Percentiles rank a stretch among this genome's conserved stretches.
These are phyloP conservation scores for Boletus huronensis DNA, from an alignment of 768 basidiomycete genomes.

Conservation along the genomic window DNA sequence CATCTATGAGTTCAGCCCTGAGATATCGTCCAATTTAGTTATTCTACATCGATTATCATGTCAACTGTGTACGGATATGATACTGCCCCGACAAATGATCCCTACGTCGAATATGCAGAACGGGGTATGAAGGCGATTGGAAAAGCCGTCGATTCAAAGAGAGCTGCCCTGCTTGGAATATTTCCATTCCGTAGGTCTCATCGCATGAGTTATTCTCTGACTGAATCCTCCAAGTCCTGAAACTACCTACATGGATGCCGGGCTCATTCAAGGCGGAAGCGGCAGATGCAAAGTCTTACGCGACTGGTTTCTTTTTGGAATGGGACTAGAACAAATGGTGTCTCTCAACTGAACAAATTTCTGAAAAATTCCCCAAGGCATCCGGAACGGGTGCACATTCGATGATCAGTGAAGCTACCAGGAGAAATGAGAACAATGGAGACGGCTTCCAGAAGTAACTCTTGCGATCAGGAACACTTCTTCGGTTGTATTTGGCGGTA, in stretches of 20 bases:
- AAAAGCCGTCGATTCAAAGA: constrained; percentile 18
- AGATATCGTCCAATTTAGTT: constrained; percentile 14
- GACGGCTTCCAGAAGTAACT: constrained; percentile 18
- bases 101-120: constrained; percentile 18
- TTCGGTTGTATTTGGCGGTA: constrained; percentile 23
- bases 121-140: constrained; percentile 15
- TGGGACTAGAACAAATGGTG: constrained; percentile 25
- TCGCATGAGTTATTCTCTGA: not conserved
- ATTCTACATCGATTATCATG: constrained; percentile 26
- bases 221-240: constrained; percentile 18
- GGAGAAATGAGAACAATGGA: constrained; percentile 18
- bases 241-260: constrained; percentile 26
- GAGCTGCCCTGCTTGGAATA: constrained; percentile 18
- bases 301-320: constrained; percentile 20
- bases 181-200: constrained; percentile 28
- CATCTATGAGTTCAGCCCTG: not conserved
- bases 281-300: constrained; percentile 7
- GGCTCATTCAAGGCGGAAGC: constrained; percentile 24
- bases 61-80: constrained; percentile 27
- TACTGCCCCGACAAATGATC: constrained; percentile 17
- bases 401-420: constrained; percentile 20
- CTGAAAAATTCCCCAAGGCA: constrained; percentile 7
- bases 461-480: constrained; percentile 20
- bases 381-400: constrained; percentile 15
- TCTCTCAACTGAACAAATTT: not conserved